phyloP scores from a whole-genome alignment of 2,329 filamentous ascomycete genomes.

The Talaromyces sp. region DNA sequence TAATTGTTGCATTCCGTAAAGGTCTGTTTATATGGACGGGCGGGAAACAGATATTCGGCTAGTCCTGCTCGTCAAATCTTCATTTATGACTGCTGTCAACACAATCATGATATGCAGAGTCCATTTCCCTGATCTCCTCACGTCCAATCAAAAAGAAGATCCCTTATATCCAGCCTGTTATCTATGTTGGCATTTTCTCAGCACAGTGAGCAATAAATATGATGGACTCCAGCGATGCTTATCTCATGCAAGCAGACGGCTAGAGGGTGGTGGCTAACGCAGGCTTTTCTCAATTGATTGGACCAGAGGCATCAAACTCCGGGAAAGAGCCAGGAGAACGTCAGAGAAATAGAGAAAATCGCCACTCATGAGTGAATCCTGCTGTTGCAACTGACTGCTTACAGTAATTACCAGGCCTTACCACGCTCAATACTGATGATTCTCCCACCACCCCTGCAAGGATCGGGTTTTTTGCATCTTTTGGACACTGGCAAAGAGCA shows the following conservation, averaged over 20 bases:
- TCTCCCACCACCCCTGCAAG: neutral
- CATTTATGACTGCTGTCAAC: neutral
- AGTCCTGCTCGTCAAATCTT: neutral
- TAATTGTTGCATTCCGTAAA: neutral
- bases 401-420: neutral
- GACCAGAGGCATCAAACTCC: neutral
- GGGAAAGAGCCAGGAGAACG: constrained; percentile 1
- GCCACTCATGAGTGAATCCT: neutral
- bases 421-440: neutral
- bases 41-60: neutral
- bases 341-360: neutral
- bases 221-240: neutral
- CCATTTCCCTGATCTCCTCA: neutral
- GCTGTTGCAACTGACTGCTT: too few relatives aligned
- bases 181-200: neutral
- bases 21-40: neutral
- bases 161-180: neutral
- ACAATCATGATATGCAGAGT: neutral
- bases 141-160: neutral
- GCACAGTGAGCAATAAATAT: neutral
- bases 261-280: constrained; percentile 59
- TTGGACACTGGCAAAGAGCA: neutral
- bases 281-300: constrained; percentile 29
- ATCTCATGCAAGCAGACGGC: constrained; percentile 62
- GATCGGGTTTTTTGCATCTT: neutral